Base-by-base conservation (phyloP, 176 grass and related monocot species). In the Elaeis guineensis region DNA sequence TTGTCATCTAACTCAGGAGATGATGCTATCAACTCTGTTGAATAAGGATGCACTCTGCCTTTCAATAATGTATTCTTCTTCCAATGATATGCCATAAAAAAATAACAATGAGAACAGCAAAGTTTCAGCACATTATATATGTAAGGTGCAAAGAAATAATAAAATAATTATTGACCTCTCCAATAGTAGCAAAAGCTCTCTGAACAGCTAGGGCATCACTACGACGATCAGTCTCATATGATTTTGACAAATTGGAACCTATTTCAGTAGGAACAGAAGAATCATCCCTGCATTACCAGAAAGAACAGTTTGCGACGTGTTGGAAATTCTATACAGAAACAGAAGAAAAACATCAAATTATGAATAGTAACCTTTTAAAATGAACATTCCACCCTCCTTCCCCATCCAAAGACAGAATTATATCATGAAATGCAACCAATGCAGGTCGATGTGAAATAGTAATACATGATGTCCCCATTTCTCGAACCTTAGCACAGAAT, bases 381-480 rank as follows among this genome's bases (percentile, higher is more conserved):
- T 91, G 83, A 67, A 98, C 93, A 66, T 75, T 70, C 84, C 93
- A 98, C 57, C 84, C 84, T 59, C 93, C 93, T 81, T 98, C 93
- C 62, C 93, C 93, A 0, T 98, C 87, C 81, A 98, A 87, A 35
- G 93, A 98, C 54, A 98, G 72, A 79, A 98, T 84, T 72, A 92
- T 98, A 69, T 98, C 85, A 78, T 98, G 93, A 83, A 98, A 98
- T 54, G 87, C 93, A 88, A 89, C 87, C 72, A 98, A 85, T 54
- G 93, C 93, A 61, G 87, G 93, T n/a, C 93, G 84, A 62, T 98
- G 93, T 75, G 93, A 98, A 72, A 98, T 98, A 1, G 93, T 98
- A 74, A 98, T 92, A 75, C 93, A 98, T n/a, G 87, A 92, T 35
- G 87, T 98, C 24, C 87, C 93, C 93, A 92, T 98, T 54, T 81